These are phyloP conservation scores for Penicillium sp. DNA, from an alignment of 2,329 filamentous ascomycete genomes.

Conservation along the genomic window DNA sequence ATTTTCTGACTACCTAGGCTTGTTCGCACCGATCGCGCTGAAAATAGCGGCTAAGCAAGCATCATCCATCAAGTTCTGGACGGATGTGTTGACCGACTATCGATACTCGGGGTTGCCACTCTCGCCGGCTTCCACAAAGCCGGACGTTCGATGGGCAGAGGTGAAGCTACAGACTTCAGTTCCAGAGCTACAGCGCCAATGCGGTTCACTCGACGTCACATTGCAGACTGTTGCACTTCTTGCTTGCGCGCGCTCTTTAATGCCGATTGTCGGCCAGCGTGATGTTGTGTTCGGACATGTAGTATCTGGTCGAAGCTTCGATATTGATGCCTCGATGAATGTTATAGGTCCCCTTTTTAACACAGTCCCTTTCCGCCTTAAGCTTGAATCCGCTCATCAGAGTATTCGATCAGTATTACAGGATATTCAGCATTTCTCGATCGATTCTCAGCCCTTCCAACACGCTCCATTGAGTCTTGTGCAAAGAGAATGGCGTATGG, in stretches of 20 bases:
- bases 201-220: neutral
- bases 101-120: neutral
- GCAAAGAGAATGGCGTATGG: slow-evolving; percentile 3
- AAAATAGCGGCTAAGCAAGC: neutral
- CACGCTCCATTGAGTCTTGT: slow-evolving; percentile 5
- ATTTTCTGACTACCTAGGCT: neutral
- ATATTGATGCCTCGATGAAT: neutral
- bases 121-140: neutral
- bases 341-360: slow-evolving; percentile 8
- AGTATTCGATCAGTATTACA: neutral
- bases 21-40: neutral
- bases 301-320: slow-evolving; percentile 2
- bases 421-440: slow-evolving; percentile 2
- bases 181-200: neutral
- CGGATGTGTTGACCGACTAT: neutral
- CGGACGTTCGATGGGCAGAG: slow-evolving; percentile 1
- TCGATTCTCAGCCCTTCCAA: slow-evolving; percentile 4
- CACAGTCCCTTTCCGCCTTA: slow-evolving; percentile 5
- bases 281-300: slow-evolving; percentile 9
- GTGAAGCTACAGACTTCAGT: neutral
- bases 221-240: slow-evolving; percentile 6
- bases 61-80: neutral
- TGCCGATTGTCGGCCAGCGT: slow-evolving; percentile 4
- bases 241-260: slow-evolving; percentile 2
- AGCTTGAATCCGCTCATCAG: neutral